Conservation (phyloP, 2,329 filamentous ascomycete genomes). For the Fonsecaea nubica region DNA sequence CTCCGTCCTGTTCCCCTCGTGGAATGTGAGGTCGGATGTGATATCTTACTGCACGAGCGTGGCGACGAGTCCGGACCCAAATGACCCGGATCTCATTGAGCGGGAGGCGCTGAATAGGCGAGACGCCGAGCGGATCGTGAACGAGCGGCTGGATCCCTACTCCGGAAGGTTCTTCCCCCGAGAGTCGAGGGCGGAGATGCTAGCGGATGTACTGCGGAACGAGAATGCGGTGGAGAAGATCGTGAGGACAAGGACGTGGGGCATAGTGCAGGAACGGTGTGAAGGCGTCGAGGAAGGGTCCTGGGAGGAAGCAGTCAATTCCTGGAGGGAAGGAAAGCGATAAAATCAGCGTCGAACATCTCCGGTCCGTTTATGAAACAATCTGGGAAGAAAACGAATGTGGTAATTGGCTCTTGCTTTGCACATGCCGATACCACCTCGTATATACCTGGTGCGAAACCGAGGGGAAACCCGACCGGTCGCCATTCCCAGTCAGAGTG, state of each 20-base stretch:
- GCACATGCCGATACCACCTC: neutral
- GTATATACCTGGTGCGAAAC: too few relatives aligned
- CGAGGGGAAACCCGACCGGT: neutral
- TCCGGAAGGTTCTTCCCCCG: conserved; percentile 79
- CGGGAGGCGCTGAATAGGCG: conserved; percentile 73
- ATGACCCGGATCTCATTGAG: conserved; percentile 77
- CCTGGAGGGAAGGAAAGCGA: conserved; percentile 24
- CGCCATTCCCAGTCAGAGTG: too few relatives aligned
- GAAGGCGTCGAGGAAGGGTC: conserved; percentile 56
- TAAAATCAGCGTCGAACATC: neutral
- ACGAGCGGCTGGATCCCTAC: conserved; percentile 93
- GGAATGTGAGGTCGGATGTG: conserved; percentile 82
- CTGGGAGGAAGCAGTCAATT: conserved; percentile 29
- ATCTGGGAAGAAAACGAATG: neutral
- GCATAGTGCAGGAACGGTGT: conserved; percentile 77
- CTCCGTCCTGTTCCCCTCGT: conserved; percentile 81
- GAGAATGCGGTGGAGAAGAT: conserved; percentile 83
- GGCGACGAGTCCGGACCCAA: conserved; percentile 82
- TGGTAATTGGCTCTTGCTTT: neutral
- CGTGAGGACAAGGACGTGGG: conserved; percentile 82
- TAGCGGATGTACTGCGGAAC: conserved; percentile 75
- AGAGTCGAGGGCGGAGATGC: conserved; percentile 78
- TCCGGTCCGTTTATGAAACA: neutral
- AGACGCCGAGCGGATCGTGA: conserved; percentile 74
- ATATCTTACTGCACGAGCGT: conserved; percentile 88